Evolutionary conservation across 2,329 filamentous ascomycete species (phyloP).

Genomic region (Fusarium temperatum): DNA sequence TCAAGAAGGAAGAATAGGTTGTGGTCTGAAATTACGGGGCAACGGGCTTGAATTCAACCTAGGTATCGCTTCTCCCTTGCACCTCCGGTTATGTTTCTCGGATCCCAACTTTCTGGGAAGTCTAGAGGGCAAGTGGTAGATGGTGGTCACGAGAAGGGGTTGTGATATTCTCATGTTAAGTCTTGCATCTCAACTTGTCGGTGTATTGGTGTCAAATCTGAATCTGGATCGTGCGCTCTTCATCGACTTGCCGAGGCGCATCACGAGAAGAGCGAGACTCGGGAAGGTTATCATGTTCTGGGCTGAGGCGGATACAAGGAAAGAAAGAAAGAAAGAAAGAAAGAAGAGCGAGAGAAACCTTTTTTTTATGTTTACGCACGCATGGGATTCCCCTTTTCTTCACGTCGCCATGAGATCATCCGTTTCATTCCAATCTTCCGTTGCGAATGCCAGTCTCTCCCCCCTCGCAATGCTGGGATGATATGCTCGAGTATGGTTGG

Average conservation of each 20-base stretch:
- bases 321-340: slow-evolving; percentile 4
- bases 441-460: slow-evolving; percentile 13
- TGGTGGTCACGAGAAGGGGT: slow-evolving; percentile 21
- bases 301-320: slow-evolving; percentile 22
- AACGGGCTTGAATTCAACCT: slow-evolving; percentile 26
- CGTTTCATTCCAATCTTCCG: not conserved
- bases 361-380: slow-evolving; percentile 40
- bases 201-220: slow-evolving; percentile 41
- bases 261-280: slow-evolving; percentile 25
- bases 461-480: not conserved
- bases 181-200: slow-evolving; percentile 41
- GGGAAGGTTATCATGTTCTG: slow-evolving; percentile 15
- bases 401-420: slow-evolving; percentile 21
- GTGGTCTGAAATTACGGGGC: slow-evolving; percentile 34
- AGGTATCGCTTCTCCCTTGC: slow-evolving; percentile 14
- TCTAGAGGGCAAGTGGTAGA: slow-evolving; percentile 19
- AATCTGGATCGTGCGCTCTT: slow-evolving; percentile 28
- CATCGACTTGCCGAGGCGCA: slow-evolving; percentile 19
- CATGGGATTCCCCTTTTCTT: slow-evolving; percentile 35
- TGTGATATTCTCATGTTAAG: slow-evolving; percentile 43
- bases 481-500: slow-evolving; percentile 7
- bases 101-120: slow-evolving; percentile 13
- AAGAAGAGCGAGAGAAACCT: slow-evolving; percentile 39
- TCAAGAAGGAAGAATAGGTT: slow-evolving; percentile 52
- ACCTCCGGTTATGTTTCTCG: slow-evolving; percentile 35